Conservation (phyloP, 805 yeast species). For the Hanseniaspora vineae region DNA sequence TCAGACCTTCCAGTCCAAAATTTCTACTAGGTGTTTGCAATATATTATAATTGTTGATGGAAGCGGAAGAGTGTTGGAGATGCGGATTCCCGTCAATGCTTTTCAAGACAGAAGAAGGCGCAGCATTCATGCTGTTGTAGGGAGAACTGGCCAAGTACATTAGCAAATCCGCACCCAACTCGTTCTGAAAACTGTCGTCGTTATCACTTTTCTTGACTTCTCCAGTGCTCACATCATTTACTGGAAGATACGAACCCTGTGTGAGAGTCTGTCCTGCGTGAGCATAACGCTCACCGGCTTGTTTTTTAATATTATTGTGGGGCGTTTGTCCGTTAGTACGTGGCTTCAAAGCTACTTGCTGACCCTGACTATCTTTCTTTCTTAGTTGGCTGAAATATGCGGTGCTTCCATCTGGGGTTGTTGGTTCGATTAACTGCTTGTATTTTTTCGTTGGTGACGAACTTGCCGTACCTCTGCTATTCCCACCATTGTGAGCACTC, state of each 20-base stretch:
- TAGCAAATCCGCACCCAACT: conserved; percentile 23
- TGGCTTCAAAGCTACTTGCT: not conserved
- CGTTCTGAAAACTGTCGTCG: conserved; percentile 10
- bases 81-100: not conserved
- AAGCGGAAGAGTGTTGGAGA: not conserved
- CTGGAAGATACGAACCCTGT: too few relatives aligned
- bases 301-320: too few relatives aligned
- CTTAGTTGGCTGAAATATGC: too few relatives aligned
- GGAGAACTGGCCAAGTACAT: conserved; percentile 26
- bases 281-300: too few relatives aligned
- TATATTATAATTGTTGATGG: not conserved
- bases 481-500: conserved; percentile 1
- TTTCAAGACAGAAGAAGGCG: not conserved
- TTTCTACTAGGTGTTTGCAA: not conserved
- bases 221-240: too few relatives aligned
- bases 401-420: not conserved
- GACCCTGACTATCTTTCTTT: not conserved
- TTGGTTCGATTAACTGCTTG: not conserved
- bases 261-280: too few relatives aligned
- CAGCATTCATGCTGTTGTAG: conserved; percentile 8
- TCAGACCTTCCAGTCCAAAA: not conserved
- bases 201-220: too few relatives aligned
- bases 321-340: too few relatives aligned
- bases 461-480: not conserved
- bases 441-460: not conserved